These are phyloP conservation scores for Chaetomium sp. DNA, from an alignment of 2,329 filamentous ascomycete genomes.

Conservation along the genomic window DNA sequence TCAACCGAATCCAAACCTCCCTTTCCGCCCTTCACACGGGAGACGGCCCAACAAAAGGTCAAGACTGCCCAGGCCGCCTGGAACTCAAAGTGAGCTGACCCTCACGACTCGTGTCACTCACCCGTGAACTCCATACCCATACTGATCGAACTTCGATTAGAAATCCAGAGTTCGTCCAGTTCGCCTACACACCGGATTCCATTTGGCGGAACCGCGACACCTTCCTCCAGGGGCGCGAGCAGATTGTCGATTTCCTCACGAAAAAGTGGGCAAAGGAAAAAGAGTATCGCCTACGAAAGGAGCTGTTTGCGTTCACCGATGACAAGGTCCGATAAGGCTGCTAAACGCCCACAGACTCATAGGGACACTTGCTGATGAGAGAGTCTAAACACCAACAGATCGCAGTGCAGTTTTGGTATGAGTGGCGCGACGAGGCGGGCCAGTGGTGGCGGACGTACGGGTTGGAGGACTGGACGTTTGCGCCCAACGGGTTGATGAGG, in stretches of 20 bases:
- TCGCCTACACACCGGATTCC: conserved; percentile 67
- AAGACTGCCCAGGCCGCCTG: conserved; percentile 78
- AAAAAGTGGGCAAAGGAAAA: conserved; percentile 69
- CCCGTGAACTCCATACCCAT: background rate
- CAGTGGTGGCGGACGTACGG: conserved; percentile 88
- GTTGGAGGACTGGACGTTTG: conserved; percentile 74
- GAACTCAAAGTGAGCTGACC: conserved; percentile 59
- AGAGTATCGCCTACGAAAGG: conserved; percentile 70
- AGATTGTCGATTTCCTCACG: conserved; percentile 61
- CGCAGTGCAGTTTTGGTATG: conserved; percentile 88
- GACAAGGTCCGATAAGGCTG: conserved; percentile 43
- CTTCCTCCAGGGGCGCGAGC: conserved; percentile 63
- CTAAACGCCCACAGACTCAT: too few species aligned
- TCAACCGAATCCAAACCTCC: conserved; percentile 34
- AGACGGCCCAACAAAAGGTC: conserved; percentile 68
- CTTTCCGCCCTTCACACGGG: conserved; percentile 65
- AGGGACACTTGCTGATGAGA: too few species aligned
- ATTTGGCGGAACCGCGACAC: conserved; percentile 73
- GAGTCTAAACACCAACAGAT: conserved; percentile 40
- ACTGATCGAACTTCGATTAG: conserved; percentile 33
- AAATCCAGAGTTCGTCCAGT: conserved; percentile 57
- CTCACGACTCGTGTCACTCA: background rate
- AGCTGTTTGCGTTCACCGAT: conserved; percentile 70
- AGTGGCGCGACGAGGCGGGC: conserved; percentile 62
- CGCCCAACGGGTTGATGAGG: conserved; percentile 60